Evolutionary conservation across 768 basidiomycete genomes (phyloP).

Genomic region (Hemileccinum rubropunctum): DNA sequence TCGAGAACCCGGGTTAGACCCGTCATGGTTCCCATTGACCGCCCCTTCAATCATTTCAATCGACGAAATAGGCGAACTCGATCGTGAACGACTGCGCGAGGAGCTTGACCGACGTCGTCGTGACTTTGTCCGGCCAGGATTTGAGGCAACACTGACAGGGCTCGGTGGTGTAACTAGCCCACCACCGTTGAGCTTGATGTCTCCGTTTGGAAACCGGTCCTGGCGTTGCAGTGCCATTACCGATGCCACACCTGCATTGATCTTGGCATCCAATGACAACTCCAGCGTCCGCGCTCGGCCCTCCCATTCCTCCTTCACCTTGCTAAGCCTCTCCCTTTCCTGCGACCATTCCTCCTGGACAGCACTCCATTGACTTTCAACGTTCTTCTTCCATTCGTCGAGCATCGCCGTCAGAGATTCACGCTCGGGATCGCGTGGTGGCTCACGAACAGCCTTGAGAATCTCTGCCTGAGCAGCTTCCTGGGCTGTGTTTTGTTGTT

Average conservation of each 20-base stretch:
- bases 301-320: constrained; percentile 85
- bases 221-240: constrained; percentile 35
- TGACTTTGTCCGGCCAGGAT: constrained; percentile 44
- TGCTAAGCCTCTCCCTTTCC: constrained; percentile 72
- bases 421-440: constrained; percentile 37
- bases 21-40: constrained; percentile 16
- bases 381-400: constrained; percentile 69
- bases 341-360: constrained; percentile 81
- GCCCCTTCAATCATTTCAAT: constrained; percentile 34
- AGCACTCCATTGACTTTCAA: constrained; percentile 76
- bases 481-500: constrained; percentile 35
- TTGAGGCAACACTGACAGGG: constrained; percentile 67
- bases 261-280: constrained; percentile 47
- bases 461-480: constrained; percentile 34
- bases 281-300: constrained; percentile 51
- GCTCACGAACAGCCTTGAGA: constrained; percentile 34
- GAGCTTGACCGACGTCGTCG: constrained; percentile 46
- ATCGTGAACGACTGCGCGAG: constrained; percentile 37
- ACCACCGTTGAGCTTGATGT: constrained; percentile 32
- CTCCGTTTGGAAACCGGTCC: constrained; percentile 34
- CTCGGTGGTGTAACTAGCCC: constrained; percentile 76
- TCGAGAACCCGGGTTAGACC: constrained; percentile 20
- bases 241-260: constrained; percentile 32
- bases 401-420: constrained; percentile 55
- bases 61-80: constrained; percentile 32